Evolutionary conservation across 257 asterid genomes (phyloP).

Genomic region (Cruciata laevipes): DNA sequence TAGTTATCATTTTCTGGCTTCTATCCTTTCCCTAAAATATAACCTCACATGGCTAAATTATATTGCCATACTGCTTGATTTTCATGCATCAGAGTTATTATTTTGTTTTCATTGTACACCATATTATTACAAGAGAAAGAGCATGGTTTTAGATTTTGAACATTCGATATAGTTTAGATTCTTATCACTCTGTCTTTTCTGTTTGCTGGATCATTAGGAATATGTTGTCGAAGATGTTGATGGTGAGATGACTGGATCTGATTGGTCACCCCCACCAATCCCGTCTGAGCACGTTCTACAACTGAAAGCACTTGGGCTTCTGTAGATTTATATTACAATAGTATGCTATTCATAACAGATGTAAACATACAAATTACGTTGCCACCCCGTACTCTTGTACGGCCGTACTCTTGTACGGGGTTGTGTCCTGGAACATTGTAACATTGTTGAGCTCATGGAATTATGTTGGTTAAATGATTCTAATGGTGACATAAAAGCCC

Average conservation of each 20-base stretch:
- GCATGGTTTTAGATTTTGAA: background rate
- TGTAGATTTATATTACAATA: constrained; percentile 28
- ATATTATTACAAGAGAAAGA: background rate
- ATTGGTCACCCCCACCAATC: constrained; percentile 84
- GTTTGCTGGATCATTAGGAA: constrained; percentile 42
- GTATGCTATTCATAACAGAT: constrained; percentile 11
- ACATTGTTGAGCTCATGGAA: no score
- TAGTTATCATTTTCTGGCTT: constrained; percentile 1
- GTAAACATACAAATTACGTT: constrained; percentile 11
- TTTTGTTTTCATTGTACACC: background rate
- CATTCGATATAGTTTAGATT: background rate
- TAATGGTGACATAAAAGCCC: no score
- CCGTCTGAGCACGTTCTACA: constrained; percentile 88
- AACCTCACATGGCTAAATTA: background rate
- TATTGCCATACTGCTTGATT: background rate
- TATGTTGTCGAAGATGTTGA: constrained; percentile 98
- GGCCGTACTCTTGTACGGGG: background rate
- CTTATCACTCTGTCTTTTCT: background rate
- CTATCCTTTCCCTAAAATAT: background rate
- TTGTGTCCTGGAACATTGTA: background rate
- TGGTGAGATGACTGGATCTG: constrained; percentile 60
- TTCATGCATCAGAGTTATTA: background rate
- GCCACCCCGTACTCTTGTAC: background rate
- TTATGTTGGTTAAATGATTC: no score
- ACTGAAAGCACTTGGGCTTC: constrained; percentile 84